Percentiles rank a stretch among this genome's conserved stretches.
Evolutionary conservation across 1,284 basidiomycete species (phyloP).

Genomic region (Sparassis latifolia): DNA sequence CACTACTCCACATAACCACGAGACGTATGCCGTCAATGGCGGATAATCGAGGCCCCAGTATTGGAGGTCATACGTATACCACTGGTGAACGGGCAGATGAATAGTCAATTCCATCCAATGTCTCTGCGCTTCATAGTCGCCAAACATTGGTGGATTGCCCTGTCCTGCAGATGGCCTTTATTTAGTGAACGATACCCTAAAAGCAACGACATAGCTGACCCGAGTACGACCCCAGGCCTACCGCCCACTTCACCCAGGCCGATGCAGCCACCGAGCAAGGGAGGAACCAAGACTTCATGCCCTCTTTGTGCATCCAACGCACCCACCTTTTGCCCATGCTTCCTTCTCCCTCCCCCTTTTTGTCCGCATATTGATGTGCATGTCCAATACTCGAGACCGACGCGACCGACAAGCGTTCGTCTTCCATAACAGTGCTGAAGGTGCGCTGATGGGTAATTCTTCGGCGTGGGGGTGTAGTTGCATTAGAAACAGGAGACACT

Average conservation of each 20-base stretch:
- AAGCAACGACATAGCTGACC: constrained; percentile 42
- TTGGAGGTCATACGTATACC: constrained; percentile 83
- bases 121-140: constrained; percentile 90
- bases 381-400: constrained; percentile 11
- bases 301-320: constrained; percentile 69
- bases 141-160: constrained; percentile 73
- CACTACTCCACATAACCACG: constrained; percentile 67
- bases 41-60: constrained; percentile 96
- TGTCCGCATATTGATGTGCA: constrained; percentile 5
- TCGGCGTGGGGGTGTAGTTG: constrained; percentile 8
- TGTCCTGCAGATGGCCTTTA: constrained; percentile 41
- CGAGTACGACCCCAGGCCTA: constrained; percentile 77
- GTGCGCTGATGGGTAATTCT: constrained; percentile 21
- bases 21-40: constrained; percentile 84
- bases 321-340: constrained; percentile 57
- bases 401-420: constrained; percentile 20
- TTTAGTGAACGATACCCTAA: not conserved
- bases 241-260: constrained; percentile 56
- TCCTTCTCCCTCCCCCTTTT: constrained; percentile 24
- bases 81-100: constrained; percentile 66
- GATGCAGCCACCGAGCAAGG: constrained; percentile 46
- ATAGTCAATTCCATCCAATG: constrained; percentile 92
- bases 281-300: constrained; percentile 52
- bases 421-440: constrained; percentile 31
- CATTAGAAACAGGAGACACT: constrained; percentile 16